Conservation (phyloP, 176 grass and related monocot genomes). For the Rhynchospora tenuis region DNA sequence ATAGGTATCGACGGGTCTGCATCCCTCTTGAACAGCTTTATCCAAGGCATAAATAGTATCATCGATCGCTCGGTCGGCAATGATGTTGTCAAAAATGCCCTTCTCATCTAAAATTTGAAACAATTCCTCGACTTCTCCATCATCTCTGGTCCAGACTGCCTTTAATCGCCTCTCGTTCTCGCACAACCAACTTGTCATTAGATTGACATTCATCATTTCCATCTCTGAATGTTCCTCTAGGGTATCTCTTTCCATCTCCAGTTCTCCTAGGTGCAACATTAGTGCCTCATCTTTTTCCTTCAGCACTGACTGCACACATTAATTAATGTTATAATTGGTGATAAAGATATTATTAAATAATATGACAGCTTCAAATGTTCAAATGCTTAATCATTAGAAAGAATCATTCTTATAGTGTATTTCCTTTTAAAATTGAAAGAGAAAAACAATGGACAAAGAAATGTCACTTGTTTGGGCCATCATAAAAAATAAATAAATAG, state of each 20-base stretch:
- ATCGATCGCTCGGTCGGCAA: background rate
- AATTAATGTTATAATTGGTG: background rate
- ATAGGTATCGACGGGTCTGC: background rate
- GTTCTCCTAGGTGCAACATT: background rate
- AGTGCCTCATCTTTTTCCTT: background rate
- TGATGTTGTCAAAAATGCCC: background rate
- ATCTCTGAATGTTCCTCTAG: slow-evolving; percentile 14
- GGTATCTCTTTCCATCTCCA: slow-evolving; percentile 11
- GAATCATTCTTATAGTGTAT: background rate
- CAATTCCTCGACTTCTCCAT: background rate
- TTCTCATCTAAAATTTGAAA: background rate
- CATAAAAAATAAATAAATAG: background rate
- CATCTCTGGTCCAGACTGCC: background rate
- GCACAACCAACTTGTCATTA: slow-evolving; percentile 4
- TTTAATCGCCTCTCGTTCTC: background rate
- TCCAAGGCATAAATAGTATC: slow-evolving; percentile 22
- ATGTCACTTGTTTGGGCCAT: background rate
- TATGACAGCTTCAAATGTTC: background rate
- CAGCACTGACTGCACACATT: background rate
- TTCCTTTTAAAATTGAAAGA: background rate
- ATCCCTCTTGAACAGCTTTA: slow-evolving; percentile 16
- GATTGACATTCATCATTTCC: background rate
- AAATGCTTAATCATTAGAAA: background rate
- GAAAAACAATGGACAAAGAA: background rate
- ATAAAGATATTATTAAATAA: background rate